These are phyloP conservation scores for Rhodotorula taiwanensis DNA, from an alignment of 768 basidiomycete species.

Conservation along the genomic window DNA sequence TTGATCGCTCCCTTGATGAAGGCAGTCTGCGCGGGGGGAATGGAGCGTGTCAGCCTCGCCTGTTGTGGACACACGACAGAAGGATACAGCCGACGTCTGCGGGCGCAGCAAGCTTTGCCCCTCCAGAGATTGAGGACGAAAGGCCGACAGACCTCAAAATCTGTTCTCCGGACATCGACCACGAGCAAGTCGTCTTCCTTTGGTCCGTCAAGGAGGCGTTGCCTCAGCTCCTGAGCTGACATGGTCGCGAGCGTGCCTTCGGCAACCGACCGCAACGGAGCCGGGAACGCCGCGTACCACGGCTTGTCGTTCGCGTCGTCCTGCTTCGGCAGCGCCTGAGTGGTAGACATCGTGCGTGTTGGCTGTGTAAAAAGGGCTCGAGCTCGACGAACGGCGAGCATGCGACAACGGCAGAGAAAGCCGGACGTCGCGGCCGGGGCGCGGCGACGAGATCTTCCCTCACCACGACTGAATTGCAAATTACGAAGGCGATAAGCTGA, in stretches of 20 bases:
- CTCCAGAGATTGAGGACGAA: not conserved
- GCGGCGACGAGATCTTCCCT: no score
- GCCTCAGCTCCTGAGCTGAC: not conserved
- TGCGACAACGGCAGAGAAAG: no score
- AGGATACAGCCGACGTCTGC: not conserved
- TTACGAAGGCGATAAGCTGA: no score
- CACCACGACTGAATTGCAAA: no score
- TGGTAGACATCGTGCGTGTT: no score
- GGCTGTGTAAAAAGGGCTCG: no score
- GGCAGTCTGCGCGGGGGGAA: slow-evolving; percentile 16
- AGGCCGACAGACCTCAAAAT: slow-evolving; percentile 45
- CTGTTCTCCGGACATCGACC: slow-evolving; percentile 47
- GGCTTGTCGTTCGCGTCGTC: not conserved
- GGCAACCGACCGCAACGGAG: not conserved
- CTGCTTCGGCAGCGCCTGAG: no score
- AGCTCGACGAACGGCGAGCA: no score
- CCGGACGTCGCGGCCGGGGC: no score
- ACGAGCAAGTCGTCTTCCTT: slow-evolving; percentile 41
- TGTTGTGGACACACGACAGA: no score
- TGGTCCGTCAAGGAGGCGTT: not conserved
- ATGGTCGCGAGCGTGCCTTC: not conserved
- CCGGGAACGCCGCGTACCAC: slow-evolving; percentile 18
- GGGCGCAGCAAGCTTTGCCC: not conserved
- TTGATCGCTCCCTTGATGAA: slow-evolving; percentile 47
- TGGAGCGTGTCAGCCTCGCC: no score